phyloP scores from a whole-genome alignment of 2,329 filamentous ascomycete genomes.

The Penicillium italicum region DNA sequence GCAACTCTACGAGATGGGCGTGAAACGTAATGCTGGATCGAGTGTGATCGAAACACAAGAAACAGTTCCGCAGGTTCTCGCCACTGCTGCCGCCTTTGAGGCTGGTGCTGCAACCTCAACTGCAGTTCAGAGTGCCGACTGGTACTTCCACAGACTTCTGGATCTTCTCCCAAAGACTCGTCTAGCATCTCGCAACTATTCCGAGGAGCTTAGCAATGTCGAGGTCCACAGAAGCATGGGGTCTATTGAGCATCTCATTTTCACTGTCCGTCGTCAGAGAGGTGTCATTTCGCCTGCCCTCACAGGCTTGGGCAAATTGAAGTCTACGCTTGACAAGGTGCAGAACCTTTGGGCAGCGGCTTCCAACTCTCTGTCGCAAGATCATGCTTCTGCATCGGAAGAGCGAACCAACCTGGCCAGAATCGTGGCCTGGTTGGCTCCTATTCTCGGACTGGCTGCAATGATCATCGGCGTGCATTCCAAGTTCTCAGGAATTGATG shows the following conservation, averaged over 20 bases:
- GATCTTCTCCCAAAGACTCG: conserved; percentile 69
- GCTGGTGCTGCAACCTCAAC: conserved; percentile 19
- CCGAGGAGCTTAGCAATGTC: conserved; percentile 76
- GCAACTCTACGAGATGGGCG: conserved; percentile 79
- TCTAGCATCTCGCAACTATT: conserved; percentile 66
- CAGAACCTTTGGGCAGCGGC: conserved; percentile 33
- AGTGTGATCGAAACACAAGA: conserved; percentile 70
- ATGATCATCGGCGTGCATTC: conserved; percentile 64
- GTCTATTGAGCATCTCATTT: conserved; percentile 80
- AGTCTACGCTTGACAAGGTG: conserved; percentile 31
- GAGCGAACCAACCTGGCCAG: conserved; percentile 26
- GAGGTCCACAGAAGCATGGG: conserved; percentile 77
- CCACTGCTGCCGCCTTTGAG: conserved; percentile 48
- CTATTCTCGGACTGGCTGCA: conserved; percentile 61
- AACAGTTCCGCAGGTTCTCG: conserved; percentile 66
- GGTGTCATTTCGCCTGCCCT: conserved; percentile 33
- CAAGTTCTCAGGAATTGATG: conserved; percentile 57
- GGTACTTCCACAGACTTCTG: conserved; percentile 74
- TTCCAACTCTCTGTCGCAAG: conserved; percentile 24
- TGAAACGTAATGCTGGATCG: conserved; percentile 75
- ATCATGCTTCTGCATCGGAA: conserved; percentile 12
- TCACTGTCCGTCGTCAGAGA: conserved; percentile 44
- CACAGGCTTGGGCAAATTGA: conserved; percentile 30
- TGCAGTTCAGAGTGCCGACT: conserved; percentile 53
- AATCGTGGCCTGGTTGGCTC: conserved; percentile 59